Conservation (phyloP, 1,284 basidiomycete species). For the Nidula niveotomentosa region DNA sequence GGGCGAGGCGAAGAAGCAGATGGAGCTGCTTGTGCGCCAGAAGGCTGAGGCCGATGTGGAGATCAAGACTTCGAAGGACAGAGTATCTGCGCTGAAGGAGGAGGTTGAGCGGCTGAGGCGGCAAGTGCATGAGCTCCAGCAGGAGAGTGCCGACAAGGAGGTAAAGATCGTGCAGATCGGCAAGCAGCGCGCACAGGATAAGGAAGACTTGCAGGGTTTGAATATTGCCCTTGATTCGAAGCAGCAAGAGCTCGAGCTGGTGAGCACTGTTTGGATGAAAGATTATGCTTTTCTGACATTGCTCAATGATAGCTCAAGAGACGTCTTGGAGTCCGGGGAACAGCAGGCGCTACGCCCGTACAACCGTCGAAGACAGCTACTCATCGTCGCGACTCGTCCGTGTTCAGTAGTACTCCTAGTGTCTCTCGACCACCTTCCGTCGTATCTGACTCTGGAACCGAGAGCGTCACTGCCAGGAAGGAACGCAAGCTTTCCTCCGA, state of each 20-base stretch:
- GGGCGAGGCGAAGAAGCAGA: slow-evolving; percentile 39
- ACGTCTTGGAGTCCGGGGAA: slow-evolving; percentile 59
- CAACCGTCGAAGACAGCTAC: slow-evolving; percentile 35
- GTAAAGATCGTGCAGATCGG: slow-evolving; percentile 74
- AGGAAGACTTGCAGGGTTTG: slow-evolving; percentile 76
- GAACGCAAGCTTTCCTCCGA: slow-evolving; percentile 30
- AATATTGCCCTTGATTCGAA: slow-evolving; percentile 89
- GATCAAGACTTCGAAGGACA: slow-evolving; percentile 42
- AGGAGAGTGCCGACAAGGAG: slow-evolving; percentile 82
- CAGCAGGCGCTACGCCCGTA: slow-evolving; percentile 61
- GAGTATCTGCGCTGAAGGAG: slow-evolving; percentile 49
- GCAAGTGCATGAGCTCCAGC: slow-evolving; percentile 70
- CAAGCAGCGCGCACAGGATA: slow-evolving; percentile 66
- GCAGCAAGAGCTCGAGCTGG: slow-evolving; percentile 87
- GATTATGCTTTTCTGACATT: slow-evolving; percentile 1
- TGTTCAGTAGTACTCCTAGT: slow-evolving; percentile 44
- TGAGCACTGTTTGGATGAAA: slow-evolving; percentile 35
- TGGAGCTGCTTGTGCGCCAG: slow-evolving; percentile 48
- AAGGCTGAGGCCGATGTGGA: slow-evolving; percentile 55
- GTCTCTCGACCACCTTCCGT: slow-evolving; percentile 51
- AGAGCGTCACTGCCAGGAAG: slow-evolving; percentile 21
- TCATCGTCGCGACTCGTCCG: slow-evolving; percentile 52
- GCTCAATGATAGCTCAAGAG: slow-evolving; percentile 64
- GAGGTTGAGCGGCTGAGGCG: slow-evolving; percentile 64
- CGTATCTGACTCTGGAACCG: slow-evolving; percentile 51